Base-by-base conservation (phyloP, 768 basidiomycete species). In the Chlorophyllum brunneum region DNA sequence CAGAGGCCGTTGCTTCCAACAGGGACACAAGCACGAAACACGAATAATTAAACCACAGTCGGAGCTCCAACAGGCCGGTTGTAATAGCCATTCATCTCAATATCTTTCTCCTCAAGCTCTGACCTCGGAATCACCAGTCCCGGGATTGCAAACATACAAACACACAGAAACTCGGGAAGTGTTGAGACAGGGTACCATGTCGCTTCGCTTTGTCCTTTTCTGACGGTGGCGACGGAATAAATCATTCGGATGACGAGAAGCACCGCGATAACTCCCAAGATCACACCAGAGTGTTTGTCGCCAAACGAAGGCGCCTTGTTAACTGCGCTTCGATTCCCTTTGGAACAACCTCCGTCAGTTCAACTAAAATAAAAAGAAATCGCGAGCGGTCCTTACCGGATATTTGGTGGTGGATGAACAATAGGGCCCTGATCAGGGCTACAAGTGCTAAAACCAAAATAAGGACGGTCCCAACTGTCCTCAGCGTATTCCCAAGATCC, bases 121-220 rank as follows among this genome's bases (percentile, higher is more conserved):
- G 63, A 51, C 3, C 64, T 57, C 43, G 63, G 58, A 24, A 68
- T 71, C 1, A 73, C 64, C 4, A 76, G 52, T 0, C 68, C 71
- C 0, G 73, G 71, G 2, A 58, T 58, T 7, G 65, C 55, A 41
- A 68, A 73, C 23, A 71, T 56, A 0, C 61, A 13, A 2, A 76
- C 70, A 0, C 68, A 68, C 11, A 75, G 51, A 22, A 73, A 48
- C 55, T 76, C 76, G 0, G 74, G 67, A 4, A 72, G 45, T 1
- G 70, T 71, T 4, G 69, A 57, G 2, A 77, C 56, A 1, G 75
- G 73, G 50, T 76, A 76, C 74, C 74, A 76, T 4, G 66, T 56
- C 20, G 56, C 60, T 48, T 77, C 76, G 16, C 67, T 59, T 20
- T 63, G 59, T 47, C 66, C 60, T 34, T 58, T 65, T 20, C 49